Evolutionary conservation across 2,329 filamentous ascomycete genomes (phyloP).

Genomic region (Fusarium heterosporum): DNA sequence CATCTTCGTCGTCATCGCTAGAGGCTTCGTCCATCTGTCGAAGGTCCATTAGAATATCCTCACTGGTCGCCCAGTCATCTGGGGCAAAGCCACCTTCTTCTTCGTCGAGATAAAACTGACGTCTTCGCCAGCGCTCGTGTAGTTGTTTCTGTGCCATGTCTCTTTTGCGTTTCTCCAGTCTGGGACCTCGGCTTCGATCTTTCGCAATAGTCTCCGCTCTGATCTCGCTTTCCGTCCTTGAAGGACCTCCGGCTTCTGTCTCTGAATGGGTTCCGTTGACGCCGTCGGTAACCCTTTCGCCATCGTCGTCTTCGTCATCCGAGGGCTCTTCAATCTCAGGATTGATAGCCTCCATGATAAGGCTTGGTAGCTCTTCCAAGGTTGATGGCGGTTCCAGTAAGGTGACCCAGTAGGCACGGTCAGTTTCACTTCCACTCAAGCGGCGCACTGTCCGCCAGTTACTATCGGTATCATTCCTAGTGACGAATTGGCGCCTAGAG

Average conservation of each 20-base stretch:
- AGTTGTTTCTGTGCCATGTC: slow-evolving; percentile 65
- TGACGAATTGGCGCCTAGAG: slow-evolving; percentile 47
- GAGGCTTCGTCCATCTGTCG: slow-evolving; percentile 56
- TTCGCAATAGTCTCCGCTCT: slow-evolving; percentile 54
- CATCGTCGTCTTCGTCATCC: slow-evolving; percentile 47
- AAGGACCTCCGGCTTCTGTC: slow-evolving; percentile 46
- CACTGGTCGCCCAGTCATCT: slow-evolving; percentile 70
- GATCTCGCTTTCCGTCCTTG: slow-evolving; percentile 57
- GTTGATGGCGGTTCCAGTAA: slow-evolving; percentile 60
- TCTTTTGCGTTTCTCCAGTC: slow-evolving; percentile 55
- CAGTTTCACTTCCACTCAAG: slow-evolving; percentile 48
- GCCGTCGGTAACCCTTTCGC: slow-evolving; percentile 36
- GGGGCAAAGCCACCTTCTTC: slow-evolving; percentile 80
- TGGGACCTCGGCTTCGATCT: slow-evolving; percentile 52
- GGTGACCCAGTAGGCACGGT: slow-evolving; percentile 57
- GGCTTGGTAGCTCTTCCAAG: slow-evolving; percentile 57
- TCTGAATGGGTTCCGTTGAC: slow-evolving; percentile 44
- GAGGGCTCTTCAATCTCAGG: slow-evolving; percentile 47
- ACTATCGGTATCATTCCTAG: slow-evolving; percentile 50
- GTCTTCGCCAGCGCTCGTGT: slow-evolving; percentile 78
- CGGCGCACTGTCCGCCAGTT: slow-evolving; percentile 53
- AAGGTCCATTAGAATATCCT: slow-evolving; percentile 64
- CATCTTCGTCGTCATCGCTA: slow-evolving; percentile 54
- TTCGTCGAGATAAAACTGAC: slow-evolving; percentile 86
- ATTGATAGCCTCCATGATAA: slow-evolving; percentile 52